phyloP scores from a whole-genome alignment of 2,329 filamentous ascomycete species.

The Diaporthe helianthi region DNA sequence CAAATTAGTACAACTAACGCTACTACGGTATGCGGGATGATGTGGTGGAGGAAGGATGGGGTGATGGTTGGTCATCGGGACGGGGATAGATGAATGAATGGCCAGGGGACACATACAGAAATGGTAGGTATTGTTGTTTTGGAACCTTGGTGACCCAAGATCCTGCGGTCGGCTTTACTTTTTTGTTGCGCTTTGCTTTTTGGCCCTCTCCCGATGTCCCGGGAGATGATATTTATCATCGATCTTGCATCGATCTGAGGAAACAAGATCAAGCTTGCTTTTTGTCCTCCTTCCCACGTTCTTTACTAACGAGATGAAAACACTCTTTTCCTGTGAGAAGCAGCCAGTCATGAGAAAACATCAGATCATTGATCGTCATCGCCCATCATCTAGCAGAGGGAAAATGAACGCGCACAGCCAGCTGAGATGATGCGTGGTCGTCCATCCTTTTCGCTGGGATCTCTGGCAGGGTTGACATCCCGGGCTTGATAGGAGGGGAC shows the following conservation, averaged over 20 bases:
- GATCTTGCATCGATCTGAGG: background rate
- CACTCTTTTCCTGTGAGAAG: background rate
- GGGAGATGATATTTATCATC: background rate
- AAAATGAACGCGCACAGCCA: background rate
- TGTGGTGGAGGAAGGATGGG: constrained; percentile 9
- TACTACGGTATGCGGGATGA: constrained; percentile 3
- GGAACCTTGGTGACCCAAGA: background rate
- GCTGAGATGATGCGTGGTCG: background rate
- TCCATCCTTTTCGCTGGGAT: too few species aligned
- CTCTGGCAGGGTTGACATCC: background rate
- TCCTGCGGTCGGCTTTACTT: background rate
- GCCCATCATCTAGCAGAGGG: background rate
- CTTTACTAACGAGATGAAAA: background rate
- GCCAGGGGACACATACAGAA: too few species aligned
- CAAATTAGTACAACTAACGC: too few species aligned
- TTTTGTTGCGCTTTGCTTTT: constrained; percentile 1
- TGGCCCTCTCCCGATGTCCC: background rate
- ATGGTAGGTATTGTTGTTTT: background rate
- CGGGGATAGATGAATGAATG: background rate
- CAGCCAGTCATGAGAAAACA: background rate
- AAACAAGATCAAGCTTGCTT: background rate
- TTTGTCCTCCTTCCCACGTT: background rate
- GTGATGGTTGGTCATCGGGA: constrained; percentile 4
- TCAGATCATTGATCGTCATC: too few species aligned
- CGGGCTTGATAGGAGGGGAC: background rate